A percentile compares a stretch with the other conserved stretches of the same genome.
Evolutionary conservation across 225 moss, liverwort and hornwort genomes (phyloP).

Genomic region (Asterella californica): DNA sequence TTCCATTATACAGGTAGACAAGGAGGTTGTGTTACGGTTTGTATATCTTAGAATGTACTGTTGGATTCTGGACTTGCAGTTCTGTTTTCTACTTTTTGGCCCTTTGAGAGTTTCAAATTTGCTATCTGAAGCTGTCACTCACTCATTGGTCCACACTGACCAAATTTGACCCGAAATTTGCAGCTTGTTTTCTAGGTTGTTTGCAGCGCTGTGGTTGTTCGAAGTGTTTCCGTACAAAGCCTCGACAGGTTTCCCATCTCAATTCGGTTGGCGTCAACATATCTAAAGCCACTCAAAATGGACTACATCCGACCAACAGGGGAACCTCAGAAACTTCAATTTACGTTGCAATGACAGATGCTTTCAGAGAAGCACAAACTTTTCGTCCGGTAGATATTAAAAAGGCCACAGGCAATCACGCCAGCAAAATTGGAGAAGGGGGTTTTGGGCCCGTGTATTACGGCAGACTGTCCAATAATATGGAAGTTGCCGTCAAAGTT

Average conservation of each 20-base stretch:
- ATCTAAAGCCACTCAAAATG: background rate
- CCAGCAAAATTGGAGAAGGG: slow-evolving; percentile 22
- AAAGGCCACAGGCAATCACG: slow-evolving; percentile 51
- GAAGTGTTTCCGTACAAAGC: background rate
- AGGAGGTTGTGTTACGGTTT: too few species aligned
- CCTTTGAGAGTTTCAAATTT: background rate
- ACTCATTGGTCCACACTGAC: background rate
- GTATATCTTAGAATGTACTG: too few species aligned
- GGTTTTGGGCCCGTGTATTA: slow-evolving; percentile 14
- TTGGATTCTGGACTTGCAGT: too few species aligned
- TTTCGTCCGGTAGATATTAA: slow-evolving; percentile 34
- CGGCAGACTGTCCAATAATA: slow-evolving; percentile 5
- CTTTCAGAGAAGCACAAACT: background rate
- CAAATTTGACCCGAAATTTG: background rate
- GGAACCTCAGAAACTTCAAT: background rate
- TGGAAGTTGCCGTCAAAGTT: slow-evolving; percentile 15
- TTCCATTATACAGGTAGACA: too few species aligned
- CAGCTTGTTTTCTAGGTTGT: background rate
- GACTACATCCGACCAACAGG: background rate
- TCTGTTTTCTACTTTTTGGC: too few species aligned
- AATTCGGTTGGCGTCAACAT: background rate
- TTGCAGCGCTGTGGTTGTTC: background rate
- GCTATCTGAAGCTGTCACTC: background rate
- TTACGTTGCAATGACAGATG: background rate
- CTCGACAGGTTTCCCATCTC: background rate